Conservation (phyloP, 1,139 yeast species). For the Lodderomyces metapsilosis region DNA sequence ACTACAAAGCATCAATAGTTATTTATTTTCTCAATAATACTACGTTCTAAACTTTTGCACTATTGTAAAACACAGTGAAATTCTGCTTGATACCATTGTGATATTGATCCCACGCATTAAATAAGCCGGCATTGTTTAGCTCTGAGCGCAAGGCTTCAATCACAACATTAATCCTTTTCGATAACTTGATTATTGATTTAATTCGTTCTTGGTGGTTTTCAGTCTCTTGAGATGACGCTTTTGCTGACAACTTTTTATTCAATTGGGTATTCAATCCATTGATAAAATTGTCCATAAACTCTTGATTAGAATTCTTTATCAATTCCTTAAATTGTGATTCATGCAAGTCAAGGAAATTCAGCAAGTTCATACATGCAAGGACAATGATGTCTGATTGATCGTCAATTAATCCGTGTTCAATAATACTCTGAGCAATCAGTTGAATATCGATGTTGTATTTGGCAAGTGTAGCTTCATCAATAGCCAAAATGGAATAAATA, state of each 20-base stretch:
- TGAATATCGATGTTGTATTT: slow-evolving; percentile 21
- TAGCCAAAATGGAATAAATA: slow-evolving; percentile 51
- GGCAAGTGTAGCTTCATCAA: slow-evolving; percentile 23
- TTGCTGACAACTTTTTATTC: slow-evolving; percentile 36
- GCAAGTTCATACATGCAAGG: slow-evolving; percentile 34
- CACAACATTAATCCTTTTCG: slow-evolving; percentile 13
- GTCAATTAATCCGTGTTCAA: slow-evolving; percentile 36
- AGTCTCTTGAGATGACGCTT: slow-evolving; percentile 44
- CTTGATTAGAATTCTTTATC: slow-evolving; percentile 17
- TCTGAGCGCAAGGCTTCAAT: slow-evolving; percentile 10
- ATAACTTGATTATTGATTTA: slow-evolving; percentile 15
- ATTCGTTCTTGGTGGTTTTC: slow-evolving; percentile 18
- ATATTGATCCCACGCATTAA: slow-evolving; percentile 12
- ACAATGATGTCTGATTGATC: slow-evolving; percentile 40
- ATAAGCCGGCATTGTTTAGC: slow-evolving; percentile 6
- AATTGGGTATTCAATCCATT: slow-evolving; percentile 27
- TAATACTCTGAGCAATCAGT: slow-evolving; percentile 27
- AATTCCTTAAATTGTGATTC: slow-evolving; percentile 16
- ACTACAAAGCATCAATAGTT: slow-evolving; percentile 60
- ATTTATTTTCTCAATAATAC: slow-evolving; percentile 18
- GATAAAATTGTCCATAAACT: slow-evolving; percentile 22
- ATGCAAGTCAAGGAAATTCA: slow-evolving; percentile 27
- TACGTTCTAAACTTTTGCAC: slow-evolving; percentile 8
- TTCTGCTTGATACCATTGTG: slow-evolving; percentile 10
- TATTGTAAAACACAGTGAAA: slow-evolving; percentile 13